Evolutionary conservation across 257 asterid genomes (phyloP).

Genomic region (Ehretia macrophylla): DNA sequence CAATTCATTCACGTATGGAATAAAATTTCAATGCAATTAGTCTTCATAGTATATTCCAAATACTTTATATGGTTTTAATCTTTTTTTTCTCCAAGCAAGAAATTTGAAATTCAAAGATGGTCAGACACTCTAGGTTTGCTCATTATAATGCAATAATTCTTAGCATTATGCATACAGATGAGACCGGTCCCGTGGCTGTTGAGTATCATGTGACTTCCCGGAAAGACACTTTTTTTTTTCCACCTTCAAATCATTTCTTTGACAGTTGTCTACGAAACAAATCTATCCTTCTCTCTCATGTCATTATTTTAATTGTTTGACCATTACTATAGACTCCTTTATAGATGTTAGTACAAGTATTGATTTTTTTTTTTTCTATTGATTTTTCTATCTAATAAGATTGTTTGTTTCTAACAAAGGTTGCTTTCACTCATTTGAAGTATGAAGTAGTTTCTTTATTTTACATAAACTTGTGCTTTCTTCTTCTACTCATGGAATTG

Average conservation of each 20-base stretch:
- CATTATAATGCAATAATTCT: slow-evolving; percentile 60
- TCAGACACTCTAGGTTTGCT: slow-evolving; percentile 46
- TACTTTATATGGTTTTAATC: too few species aligned
- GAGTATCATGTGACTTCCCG: slow-evolving; percentile 47
- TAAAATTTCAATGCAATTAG: neutral
- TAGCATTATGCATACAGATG: slow-evolving; percentile 47
- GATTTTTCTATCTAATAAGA: too few species aligned
- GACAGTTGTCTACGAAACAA: slow-evolving; percentile 49
- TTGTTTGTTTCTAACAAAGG: neutral
- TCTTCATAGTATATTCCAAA: neutral
- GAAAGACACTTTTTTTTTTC: neutral
- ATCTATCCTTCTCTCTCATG: slow-evolving; percentile 18
- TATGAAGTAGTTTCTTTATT: too few species aligned
- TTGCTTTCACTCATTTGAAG: too few species aligned
- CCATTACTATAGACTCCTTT: slow-evolving; percentile 21
- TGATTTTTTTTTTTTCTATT: too few species aligned
- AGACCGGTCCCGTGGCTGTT: slow-evolving; percentile 61
- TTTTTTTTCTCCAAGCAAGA: neutral
- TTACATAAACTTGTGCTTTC: too few species aligned
- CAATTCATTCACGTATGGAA: neutral
- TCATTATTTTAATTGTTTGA: slow-evolving; percentile 40
- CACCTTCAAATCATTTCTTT: slow-evolving; percentile 2
- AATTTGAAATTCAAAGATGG: slow-evolving; percentile 30
- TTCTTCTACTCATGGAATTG: neutral
- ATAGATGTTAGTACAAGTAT: neutral